phyloP scores from a whole-genome alignment of 225 moss, liverwort and hornwort species.

The Sphagnum tenellum region DNA sequence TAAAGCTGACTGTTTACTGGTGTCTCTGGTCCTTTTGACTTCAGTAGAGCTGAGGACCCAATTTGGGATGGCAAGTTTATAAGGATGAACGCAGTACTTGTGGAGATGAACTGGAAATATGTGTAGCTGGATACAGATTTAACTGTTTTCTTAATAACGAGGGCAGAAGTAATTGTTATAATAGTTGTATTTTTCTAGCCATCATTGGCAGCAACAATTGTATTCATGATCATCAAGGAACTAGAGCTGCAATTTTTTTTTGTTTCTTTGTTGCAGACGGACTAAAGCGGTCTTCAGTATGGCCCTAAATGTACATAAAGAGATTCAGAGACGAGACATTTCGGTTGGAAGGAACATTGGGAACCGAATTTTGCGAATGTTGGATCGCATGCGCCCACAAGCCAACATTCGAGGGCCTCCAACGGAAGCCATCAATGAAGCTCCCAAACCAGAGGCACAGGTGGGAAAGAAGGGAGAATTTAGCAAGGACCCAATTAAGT shows the following conservation, averaged over 20 bases:
- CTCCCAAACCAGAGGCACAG: constrained; percentile 14
- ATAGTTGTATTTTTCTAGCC: too few relatives aligned
- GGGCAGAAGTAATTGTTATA: too few relatives aligned
- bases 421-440: constrained; percentile 9
- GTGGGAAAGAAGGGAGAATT: constrained; percentile 1
- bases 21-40: too few relatives aligned
- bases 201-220: too few relatives aligned
- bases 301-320: constrained; percentile 81
- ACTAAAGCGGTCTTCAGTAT: constrained; percentile 58
- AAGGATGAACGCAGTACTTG: too few relatives aligned
- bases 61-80: too few relatives aligned
- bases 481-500: constrained; percentile 11
- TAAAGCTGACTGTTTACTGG: too few relatives aligned
- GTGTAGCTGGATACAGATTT: too few relatives aligned
- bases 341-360: constrained; percentile 76
- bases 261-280: constrained; percentile 47
- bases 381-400: constrained; percentile 91
- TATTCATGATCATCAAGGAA: too few relatives aligned
- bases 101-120: too few relatives aligned
- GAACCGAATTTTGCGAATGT: constrained; percentile 64
- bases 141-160: too few relatives aligned
- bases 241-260: background rate
- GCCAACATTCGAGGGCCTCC: constrained; percentile 76
- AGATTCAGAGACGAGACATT: constrained; percentile 88
- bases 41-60: too few relatives aligned